Percentiles rank a stretch among this genome's conserved stretches.
phyloP scores from a whole-genome alignment of 306 rosid genomes.

The Malus sylvestris region DNA sequence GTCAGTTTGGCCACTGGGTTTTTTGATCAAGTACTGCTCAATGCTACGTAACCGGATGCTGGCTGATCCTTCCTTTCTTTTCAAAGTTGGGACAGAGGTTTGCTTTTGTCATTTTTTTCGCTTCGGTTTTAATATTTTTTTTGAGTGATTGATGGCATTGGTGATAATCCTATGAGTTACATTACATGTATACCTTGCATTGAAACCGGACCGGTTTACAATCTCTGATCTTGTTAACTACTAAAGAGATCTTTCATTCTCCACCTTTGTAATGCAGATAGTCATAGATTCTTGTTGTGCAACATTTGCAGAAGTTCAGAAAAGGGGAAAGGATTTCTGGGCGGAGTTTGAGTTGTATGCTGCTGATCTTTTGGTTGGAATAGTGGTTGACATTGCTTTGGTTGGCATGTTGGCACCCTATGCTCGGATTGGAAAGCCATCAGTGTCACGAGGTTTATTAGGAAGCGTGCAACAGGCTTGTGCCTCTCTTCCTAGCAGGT shows the following conservation, averaged over 20 bases:
- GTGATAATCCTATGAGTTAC: not conserved
- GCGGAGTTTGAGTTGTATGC: conserved; percentile 84
- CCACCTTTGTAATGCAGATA: conserved; percentile 46
- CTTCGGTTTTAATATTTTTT: not conserved
- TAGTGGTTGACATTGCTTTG: conserved; percentile 84
- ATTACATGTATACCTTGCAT: not conserved
- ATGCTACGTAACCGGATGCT: conserved; percentile 85
- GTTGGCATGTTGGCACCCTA: conserved; percentile 85
- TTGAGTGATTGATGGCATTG: not conserved
- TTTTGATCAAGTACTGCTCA: conserved; percentile 62
- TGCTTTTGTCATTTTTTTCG: conserved; percentile 9
- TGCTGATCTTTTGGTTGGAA: conserved; percentile 86
- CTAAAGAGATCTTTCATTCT: not conserved
- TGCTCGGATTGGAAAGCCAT: conserved; percentile 74
- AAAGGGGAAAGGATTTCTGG: conserved; percentile 90
- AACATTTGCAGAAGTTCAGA: conserved; percentile 87
- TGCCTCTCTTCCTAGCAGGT: conserved; percentile 92
- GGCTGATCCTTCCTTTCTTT: conserved; percentile 88
- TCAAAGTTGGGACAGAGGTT: conserved; percentile 92
- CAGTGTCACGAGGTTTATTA: conserved; percentile 62
- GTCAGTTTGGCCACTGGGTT: conserved; percentile 54
- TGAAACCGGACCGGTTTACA: not conserved
- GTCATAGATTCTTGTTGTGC: conserved; percentile 93
- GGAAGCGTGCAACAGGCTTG: conserved; percentile 69
- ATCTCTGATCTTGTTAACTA: not conserved